Conservation (phyloP, 768 basidiomycete species). For the Auricularia sp. region DNA sequence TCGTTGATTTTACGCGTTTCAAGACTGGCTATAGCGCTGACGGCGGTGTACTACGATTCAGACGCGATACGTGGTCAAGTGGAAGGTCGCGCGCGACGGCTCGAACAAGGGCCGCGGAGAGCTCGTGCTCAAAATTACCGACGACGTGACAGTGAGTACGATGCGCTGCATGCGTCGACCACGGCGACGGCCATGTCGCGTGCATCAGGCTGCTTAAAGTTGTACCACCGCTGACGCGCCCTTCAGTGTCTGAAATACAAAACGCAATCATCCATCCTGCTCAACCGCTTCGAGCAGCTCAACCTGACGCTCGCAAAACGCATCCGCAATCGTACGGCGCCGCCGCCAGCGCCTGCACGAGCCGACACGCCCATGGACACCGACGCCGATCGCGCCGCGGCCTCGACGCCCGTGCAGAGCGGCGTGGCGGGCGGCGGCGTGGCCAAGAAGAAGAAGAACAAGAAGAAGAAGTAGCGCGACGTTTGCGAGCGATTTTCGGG, state of each 20-base stretch:
- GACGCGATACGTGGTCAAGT: slow-evolving; percentile 90
- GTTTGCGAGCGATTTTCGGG: background rate
- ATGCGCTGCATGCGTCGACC: rapidly evolving
- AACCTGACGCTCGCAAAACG: slow-evolving; percentile 79
- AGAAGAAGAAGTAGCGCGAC: slow-evolving; percentile 56
- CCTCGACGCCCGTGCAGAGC: slow-evolving; percentile 17
- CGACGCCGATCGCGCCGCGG: background rate
- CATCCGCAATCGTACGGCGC: slow-evolving; percentile 59
- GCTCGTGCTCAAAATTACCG: slow-evolving; percentile 88
- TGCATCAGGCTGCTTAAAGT: too few relatives aligned
- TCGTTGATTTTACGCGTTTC: background rate
- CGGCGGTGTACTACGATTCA: slow-evolving; percentile 21
- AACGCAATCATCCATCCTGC: slow-evolving; percentile 85
- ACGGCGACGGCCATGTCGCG: too few relatives aligned
- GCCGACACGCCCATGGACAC: slow-evolving; percentile 9
- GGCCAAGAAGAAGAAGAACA: slow-evolving; percentile 69
- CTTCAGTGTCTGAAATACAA: slow-evolving; percentile 90
- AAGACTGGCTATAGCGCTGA: background rate
- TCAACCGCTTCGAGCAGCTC: slow-evolving; percentile 91
- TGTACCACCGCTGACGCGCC: too few relatives aligned
- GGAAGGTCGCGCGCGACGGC: slow-evolving; percentile 54
- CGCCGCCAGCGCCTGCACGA: slow-evolving; percentile 20
- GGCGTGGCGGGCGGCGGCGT: slow-evolving; percentile 44
- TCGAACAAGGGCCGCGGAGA: slow-evolving; percentile 34
- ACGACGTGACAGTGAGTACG: slow-evolving; percentile 68